Evolutionary conservation across 2,329 filamentous ascomycete genomes (phyloP).

Genomic region (Trichoderma afroharzianum): DNA sequence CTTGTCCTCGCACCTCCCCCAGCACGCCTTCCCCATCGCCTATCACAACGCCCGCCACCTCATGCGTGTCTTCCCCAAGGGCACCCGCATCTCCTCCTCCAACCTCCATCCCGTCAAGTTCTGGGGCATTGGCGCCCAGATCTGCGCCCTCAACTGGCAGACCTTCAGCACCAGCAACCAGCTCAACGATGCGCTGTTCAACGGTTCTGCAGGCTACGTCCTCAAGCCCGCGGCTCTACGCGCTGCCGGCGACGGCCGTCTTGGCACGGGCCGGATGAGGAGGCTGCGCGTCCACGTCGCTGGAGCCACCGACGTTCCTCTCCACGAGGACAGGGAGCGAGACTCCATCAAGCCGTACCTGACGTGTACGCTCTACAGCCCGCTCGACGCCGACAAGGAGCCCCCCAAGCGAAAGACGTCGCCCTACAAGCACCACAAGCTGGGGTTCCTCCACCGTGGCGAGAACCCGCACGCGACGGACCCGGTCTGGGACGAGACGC

Average conservation of each 20-base stretch:
- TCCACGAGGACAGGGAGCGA: slow-evolving; percentile 47
- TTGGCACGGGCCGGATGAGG: slow-evolving; percentile 45
- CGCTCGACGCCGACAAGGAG: slow-evolving; percentile 26
- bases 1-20: slow-evolving; percentile 49
- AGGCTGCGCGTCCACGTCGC: slow-evolving; percentile 56
- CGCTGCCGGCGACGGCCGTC: slow-evolving; percentile 48
- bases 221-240: slow-evolving; percentile 61
- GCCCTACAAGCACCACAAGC: slow-evolving; percentile 56
- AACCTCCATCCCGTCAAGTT: slow-evolving; percentile 62
- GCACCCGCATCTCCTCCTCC: slow-evolving; percentile 62
- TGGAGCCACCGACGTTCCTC: slow-evolving; percentile 59
- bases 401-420: slow-evolving; percentile 49
- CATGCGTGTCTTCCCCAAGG: slow-evolving; percentile 69
- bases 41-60: slow-evolving; percentile 61
- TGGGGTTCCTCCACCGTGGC: slow-evolving; percentile 52
- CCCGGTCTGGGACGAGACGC: slow-evolving; percentile 61
- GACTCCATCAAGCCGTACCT: slow-evolving; percentile 60
- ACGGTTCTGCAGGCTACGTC: slow-evolving; percentile 61
- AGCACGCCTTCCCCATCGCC: slow-evolving; percentile 45
- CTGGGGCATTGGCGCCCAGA: slow-evolving; percentile 65
- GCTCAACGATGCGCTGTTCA: slow-evolving; percentile 65
- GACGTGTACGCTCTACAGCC: slow-evolving; percentile 61
- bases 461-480: slow-evolving; percentile 58
- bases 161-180: slow-evolving; percentile 64
- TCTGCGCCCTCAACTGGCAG: slow-evolving; percentile 69